These are phyloP conservation scores for Pittosporum tobira DNA, from an alignment of 129 eudicot genomes.

Conservation along the genomic window DNA sequence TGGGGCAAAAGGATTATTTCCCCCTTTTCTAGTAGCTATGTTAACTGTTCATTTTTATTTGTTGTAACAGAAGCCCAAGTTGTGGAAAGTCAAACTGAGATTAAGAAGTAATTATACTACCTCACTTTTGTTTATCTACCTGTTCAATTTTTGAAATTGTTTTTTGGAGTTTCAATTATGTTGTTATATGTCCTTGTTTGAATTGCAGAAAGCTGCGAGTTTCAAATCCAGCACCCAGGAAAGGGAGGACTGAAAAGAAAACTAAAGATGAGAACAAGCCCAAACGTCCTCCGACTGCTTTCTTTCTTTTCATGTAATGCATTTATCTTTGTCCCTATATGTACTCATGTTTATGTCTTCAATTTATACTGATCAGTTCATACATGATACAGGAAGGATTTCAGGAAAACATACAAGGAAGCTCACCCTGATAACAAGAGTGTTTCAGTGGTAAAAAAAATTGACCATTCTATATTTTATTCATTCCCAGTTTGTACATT, in stretches of 20 bases:
- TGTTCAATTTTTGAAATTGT: not conserved
- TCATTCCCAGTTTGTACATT: not conserved
- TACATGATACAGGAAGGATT: slow-evolving; percentile 54
- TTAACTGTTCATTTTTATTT: not conserved
- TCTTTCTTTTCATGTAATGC: slow-evolving; percentile 75
- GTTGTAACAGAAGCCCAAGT: slow-evolving; percentile 41
- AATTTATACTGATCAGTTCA: not conserved
- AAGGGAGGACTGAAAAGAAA: too few relatives aligned
- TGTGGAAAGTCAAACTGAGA: slow-evolving; percentile 42
- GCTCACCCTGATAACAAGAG: slow-evolving; percentile 69
- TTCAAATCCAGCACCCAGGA: slow-evolving; percentile 25
- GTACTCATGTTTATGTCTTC: not conserved
- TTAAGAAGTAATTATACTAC: slow-evolving; percentile 58
- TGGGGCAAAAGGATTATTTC: too few relatives aligned
- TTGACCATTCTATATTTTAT: not conserved
- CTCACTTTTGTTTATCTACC: too few relatives aligned
- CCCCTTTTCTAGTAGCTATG: not conserved
- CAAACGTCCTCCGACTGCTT: slow-evolving; percentile 85
- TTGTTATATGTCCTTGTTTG: not conserved
- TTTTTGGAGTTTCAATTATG: not conserved
- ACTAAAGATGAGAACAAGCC: slow-evolving; percentile 52
- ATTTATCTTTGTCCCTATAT: not conserved
- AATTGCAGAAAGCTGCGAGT: slow-evolving; percentile 23
- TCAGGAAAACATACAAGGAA: slow-evolving; percentile 62
- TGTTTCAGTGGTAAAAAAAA: slow-evolving; percentile 40